phyloP scores from a whole-genome alignment of 495 filamentous ascomycete species.

The Aspergillus diversus region DNA sequence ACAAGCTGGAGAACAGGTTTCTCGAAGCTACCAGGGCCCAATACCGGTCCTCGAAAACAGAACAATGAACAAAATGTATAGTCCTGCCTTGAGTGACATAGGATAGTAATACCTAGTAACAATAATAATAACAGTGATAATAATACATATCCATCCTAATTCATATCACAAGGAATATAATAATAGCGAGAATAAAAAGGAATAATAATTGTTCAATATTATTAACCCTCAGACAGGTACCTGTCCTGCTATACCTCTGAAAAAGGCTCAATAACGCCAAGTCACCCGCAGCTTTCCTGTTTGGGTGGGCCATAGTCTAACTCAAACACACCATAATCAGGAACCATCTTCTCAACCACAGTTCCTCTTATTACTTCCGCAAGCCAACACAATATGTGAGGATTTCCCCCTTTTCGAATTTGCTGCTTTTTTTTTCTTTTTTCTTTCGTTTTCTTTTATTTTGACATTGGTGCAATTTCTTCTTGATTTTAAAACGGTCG shows the following conservation, averaged over 20 bases:
- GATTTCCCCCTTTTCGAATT: neutral
- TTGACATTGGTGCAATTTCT: neutral
- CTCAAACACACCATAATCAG: conserved; percentile 23
- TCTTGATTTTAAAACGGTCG: conserved; percentile 6
- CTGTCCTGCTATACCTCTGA: neutral
- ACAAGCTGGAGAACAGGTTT: neutral
- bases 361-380: neutral
- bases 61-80: neutral
- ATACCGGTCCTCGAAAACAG: neutral
- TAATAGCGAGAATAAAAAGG: neutral
- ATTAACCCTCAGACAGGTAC: neutral
- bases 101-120: neutral
- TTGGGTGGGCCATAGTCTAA: conserved; percentile 13
- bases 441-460: neutral
- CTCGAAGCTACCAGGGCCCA: neutral
- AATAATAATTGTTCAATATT: neutral
- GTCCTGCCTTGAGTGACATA: neutral
- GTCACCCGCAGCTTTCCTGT: neutral
- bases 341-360: conserved; percentile 6
- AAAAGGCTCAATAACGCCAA: neutral
- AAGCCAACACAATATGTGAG: neutral
- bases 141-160: neutral
- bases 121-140: neutral
- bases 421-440: neutral
- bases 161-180: neutral